phyloP scores from a whole-genome alignment of 371 early-diverging fungal genomes.

The Vairimorpha necatrix region DNA sequence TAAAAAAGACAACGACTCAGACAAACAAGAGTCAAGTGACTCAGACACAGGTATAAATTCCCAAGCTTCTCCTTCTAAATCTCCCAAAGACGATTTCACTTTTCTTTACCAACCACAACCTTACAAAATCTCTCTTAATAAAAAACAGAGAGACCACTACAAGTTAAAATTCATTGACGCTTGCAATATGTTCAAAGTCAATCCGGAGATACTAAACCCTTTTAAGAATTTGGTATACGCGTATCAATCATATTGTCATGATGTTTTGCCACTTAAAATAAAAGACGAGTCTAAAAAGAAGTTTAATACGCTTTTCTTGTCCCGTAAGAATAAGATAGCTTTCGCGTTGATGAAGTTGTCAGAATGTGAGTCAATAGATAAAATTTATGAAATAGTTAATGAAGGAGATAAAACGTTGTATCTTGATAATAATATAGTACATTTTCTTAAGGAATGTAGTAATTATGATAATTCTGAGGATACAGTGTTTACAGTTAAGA shows the following conservation, averaged over 20 bases:
- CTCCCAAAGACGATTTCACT: too few species aligned
- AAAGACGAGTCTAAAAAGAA: background rate
- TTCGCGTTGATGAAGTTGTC: background rate
- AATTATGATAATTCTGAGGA: background rate
- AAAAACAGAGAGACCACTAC: too few species aligned
- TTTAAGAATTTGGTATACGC: background rate
- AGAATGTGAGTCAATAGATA: background rate
- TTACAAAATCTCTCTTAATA: too few species aligned
- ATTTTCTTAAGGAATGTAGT: background rate
- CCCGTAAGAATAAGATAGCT: background rate
- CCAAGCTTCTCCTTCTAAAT: too few species aligned
- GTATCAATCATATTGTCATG: background rate
- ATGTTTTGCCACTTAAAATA: background rate
- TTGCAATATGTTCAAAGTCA: background rate
- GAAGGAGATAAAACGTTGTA: background rate
- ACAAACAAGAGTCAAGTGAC: too few species aligned
- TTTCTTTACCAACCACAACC: too few species aligned
- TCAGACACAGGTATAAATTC: too few species aligned
- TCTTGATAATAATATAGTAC: background rate
- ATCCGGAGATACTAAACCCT: background rate
- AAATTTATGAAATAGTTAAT: background rate
- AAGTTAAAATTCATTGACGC: background rate
- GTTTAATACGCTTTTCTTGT: background rate
- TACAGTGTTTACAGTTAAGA: background rate
- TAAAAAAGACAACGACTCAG: too few species aligned